Evolutionary conservation across 805 yeast genomes (phyloP).

Genomic region (Starmerella floris): DNA sequence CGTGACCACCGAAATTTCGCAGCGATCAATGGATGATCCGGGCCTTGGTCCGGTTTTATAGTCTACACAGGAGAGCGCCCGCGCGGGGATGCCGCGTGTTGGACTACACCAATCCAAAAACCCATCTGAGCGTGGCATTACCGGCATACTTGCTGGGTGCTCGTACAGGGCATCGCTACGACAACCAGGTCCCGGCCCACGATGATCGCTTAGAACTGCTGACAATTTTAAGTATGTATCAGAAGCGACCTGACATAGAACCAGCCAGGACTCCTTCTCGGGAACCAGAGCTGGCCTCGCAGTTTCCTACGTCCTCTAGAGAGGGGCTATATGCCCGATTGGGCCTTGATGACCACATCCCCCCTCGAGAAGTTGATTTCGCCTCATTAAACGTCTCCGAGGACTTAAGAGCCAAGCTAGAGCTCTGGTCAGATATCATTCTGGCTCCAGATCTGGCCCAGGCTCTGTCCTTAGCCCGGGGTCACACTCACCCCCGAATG

Average conservation of each 20-base stretch:
- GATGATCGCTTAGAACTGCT: constrained; percentile 12
- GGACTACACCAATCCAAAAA: constrained; percentile 10
- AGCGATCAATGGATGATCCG: constrained; percentile 6
- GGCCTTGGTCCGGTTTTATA: background rate
- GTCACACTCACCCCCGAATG: too few species aligned
- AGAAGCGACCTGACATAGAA: background rate
- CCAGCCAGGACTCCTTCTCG: too few species aligned
- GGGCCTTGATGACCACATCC: background rate
- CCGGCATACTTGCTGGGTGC: constrained; percentile 8
- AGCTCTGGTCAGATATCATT: background rate
- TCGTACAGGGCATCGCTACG: constrained; percentile 15
- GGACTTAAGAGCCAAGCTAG: background rate
- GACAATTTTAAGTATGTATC: constrained; percentile 1
- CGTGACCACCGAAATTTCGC: background rate
- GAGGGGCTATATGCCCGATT: background rate
- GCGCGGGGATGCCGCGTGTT: constrained; percentile 10
- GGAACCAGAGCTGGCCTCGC: background rate
- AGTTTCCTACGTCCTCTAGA: too few species aligned
- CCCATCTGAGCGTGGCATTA: constrained; percentile 9
- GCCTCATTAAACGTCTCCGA: background rate
- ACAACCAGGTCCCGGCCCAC: background rate
- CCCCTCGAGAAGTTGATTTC: background rate
- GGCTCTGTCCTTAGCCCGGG: constrained; percentile 12
- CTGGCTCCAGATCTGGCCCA: constrained; percentile 11
- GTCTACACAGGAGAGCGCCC: background rate